Conservation (phyloP, 2,329 filamentous ascomycete genomes). For the Diplocarpon rosae region DNA sequence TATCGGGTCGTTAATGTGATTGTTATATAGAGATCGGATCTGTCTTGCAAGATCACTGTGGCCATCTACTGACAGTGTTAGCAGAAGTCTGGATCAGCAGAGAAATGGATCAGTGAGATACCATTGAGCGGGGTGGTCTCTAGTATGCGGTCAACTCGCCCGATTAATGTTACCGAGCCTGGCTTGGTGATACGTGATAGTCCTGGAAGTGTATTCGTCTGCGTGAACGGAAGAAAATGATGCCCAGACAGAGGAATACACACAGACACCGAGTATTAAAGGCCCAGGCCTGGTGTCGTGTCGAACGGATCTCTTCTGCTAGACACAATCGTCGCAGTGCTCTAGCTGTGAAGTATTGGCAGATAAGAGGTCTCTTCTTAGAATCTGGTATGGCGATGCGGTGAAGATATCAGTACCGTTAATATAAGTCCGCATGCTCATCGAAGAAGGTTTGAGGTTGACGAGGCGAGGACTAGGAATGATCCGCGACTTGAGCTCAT, state of each 20-base stretch:
- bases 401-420: too few species aligned
- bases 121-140: constrained; percentile 37
- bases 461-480: too few species aligned
- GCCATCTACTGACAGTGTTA: constrained; percentile 48
- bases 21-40: constrained; percentile 55
- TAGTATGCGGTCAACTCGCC: constrained; percentile 34
- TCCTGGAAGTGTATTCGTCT: not conserved
- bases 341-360: too few species aligned
- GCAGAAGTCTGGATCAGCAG: too few species aligned
- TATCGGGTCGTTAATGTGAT: constrained; percentile 63
- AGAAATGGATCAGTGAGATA: not conserved
- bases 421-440: too few species aligned
- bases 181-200: not conserved
- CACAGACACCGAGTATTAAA: constrained; percentile 10
- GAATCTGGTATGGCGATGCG: too few species aligned
- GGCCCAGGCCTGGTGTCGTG: constrained; percentile 3
- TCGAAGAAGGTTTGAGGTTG: too few species aligned
- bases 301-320: not conserved
- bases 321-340: too few species aligned
- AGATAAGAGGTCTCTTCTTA: too few species aligned
- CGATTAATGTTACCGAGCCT: constrained; percentile 20
- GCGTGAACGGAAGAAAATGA: constrained; percentile 9
- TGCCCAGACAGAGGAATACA: constrained; percentile 9
- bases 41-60: constrained; percentile 80
- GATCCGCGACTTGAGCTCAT: too few species aligned